Evolutionary conservation across 345 rosid genomes (phyloP), one percentile per base, ranked within the genome.

Genomic region (Gossypium longicalyx): DNA sequence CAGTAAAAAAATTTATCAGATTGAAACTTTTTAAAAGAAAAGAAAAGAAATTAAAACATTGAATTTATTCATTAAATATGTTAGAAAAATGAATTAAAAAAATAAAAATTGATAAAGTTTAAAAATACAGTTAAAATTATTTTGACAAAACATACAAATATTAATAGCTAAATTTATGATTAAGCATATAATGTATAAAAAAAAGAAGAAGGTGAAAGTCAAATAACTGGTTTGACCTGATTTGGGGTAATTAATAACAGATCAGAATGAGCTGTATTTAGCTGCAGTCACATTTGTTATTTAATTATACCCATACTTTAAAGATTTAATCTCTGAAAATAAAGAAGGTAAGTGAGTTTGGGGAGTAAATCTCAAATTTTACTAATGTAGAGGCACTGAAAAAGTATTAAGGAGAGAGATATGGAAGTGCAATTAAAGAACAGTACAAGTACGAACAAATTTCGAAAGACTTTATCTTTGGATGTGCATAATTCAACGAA

Each of bases 61-160:
- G 0, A 29, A 29, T 29, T 29, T 29, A 29, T 29, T 29, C 5
- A 29, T 29, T 29, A 29, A 29, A 3, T 34, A 1, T 0, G 0
- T 34, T 0, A 34, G 0, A 34, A 34, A 34, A 34, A 0, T 0
- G 4, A 0, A 34, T 4, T 34, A 0, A 34, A 4, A 4, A 16
- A 17, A 52, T 23, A 15, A 52, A 15, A 0, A 0, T 29, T 29
- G 1, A 29, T 29, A 4, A 34, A 34, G 1, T 0, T 34, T 0
- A 34, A 34, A 29, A 34, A 34, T 34, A 34, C 0, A 4, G 3
- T 3, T 3, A 29, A 0, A 0, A 0, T 29, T 0, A 29, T 3
- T 29, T 29, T 3, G 0, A 3, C 1, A 29, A 29, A 27, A 29
- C 0, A 29, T 29, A 0, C 4, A 27, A 27, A 27, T 0, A 0